Evolutionary conservation across 371 early-diverging fungal species (phyloP).

Genomic region (Mortierella polycephala): DNA sequence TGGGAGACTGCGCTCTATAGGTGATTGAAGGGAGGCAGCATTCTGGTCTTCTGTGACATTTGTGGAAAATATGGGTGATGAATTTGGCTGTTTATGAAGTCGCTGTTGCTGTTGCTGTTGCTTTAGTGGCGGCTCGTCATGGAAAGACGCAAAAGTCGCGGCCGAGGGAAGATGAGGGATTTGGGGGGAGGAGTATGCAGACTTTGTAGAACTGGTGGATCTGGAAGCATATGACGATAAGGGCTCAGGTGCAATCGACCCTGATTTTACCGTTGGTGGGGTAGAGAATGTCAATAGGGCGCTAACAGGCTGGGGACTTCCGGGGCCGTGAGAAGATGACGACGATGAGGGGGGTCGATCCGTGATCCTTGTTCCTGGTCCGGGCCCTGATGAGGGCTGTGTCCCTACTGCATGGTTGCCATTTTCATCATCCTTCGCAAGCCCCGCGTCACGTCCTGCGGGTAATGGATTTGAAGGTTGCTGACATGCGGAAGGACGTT

Average conservation of each 20-base stretch:
- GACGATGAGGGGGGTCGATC: background rate
- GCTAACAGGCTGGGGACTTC: slow-evolving; percentile 7
- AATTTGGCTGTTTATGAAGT: background rate
- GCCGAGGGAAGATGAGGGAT: slow-evolving; percentile 17
- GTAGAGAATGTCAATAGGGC: slow-evolving; percentile 1
- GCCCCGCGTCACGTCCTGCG: too few species aligned
- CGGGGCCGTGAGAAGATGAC: slow-evolving; percentile 1
- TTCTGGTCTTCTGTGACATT: too few species aligned
- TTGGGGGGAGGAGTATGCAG: slow-evolving; percentile 22
- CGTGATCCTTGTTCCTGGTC: background rate
- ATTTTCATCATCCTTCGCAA: too few species aligned
- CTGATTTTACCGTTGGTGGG: background rate
- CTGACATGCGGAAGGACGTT: too few species aligned
- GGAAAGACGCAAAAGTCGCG: slow-evolving; percentile 18
- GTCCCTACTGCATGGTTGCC: background rate
- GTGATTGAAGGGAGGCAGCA: too few species aligned
- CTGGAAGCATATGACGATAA: slow-evolving; percentile 1
- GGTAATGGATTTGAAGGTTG: too few species aligned
- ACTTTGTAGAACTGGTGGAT: slow-evolving; percentile 12
- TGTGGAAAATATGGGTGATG: background rate
- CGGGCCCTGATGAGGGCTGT: background rate
- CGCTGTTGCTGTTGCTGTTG: slow-evolving; percentile 12
- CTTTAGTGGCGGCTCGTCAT: slow-evolving; percentile 5
- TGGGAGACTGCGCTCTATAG: background rate
- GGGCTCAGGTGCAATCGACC: too few species aligned